Evolutionary conservation across 805 yeast species (phyloP), one percentile per base, ranked within the genome.

Genomic region (Danielozyma ontarioensis): DNA sequence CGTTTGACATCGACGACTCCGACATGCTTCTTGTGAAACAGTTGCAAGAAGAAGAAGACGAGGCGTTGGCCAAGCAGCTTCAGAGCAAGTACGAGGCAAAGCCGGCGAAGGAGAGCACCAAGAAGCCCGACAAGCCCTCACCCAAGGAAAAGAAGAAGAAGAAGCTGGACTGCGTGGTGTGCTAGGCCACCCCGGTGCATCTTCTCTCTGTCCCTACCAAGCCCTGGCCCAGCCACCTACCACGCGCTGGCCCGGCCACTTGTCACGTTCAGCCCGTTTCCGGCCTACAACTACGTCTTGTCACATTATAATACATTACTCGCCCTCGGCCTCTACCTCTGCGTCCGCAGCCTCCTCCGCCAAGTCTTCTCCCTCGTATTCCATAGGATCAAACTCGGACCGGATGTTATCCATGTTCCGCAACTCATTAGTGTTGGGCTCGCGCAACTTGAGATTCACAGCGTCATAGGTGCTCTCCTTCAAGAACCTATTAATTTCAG

Each of bases 331-430:
- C 5, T 55, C 60, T 12, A 55, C 62, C 13, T 40, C 55, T 10
- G 47, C 59, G 2, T 52, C 68, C 14, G 57, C 64, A 14, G 56
- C 70, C 13, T 57, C 67, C 15, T 59, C 73, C 6, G 65, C 74
- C 8, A 73, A 74, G 28, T 78, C 83, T 25, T 74, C 80, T 15
- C 70, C 81, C 44, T 75, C 80, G 53, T 80, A 84, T 47, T 80
- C 83, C 65, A 83, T 81, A 25, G 93, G 90, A 61, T 85, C 95
- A 48, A 65, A 85, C 39, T 65, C 72, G 29, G 83, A 76, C 63
- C 95, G 73, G 24, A 68, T 54, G 34, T 68, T 72, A 55, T 87
- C 94, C 64, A 90, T 74, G 34, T 64, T 65, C 42, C 74, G 75
- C 41, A 77, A 64, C 55, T 87, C 95, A 29, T 68, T 70, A 4